phyloP scores from a whole-genome alignment of 331 rosid genomes.

The Arachis monticola region DNA sequence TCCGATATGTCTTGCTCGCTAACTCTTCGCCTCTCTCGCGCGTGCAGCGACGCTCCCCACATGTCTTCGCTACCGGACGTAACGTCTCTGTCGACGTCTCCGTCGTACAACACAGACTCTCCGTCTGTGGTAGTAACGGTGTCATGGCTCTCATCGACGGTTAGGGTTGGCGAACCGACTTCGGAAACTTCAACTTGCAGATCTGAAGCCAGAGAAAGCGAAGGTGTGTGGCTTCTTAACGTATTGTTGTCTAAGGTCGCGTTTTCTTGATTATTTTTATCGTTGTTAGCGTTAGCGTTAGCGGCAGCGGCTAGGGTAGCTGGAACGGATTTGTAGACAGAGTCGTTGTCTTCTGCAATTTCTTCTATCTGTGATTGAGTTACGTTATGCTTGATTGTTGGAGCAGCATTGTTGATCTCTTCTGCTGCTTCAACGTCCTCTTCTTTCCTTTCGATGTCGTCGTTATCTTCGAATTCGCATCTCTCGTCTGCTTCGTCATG shows the following conservation, averaged over 20 bases:
- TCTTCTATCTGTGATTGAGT: constrained; percentile 6
- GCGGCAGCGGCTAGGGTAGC: constrained; percentile 15
- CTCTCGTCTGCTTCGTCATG: constrained; percentile 27
- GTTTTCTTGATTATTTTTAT: constrained; percentile 41
- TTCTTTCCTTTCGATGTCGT: neutral
- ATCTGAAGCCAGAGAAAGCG: constrained; percentile 82
- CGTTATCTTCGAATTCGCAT: neutral
- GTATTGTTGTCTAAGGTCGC: constrained; percentile 24
- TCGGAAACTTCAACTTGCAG: constrained; percentile 95
- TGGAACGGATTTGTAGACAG: constrained; percentile 56
- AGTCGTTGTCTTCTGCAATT: constrained; percentile 39
- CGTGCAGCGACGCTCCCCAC: constrained; percentile 54
- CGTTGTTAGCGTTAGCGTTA: neutral
- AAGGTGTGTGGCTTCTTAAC: constrained; percentile 51
- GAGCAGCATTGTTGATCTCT: neutral
- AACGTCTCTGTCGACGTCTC: constrained; percentile 60
- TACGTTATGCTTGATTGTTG: constrained; percentile 41
- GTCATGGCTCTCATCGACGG: constrained; percentile 57
- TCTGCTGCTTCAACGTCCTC: constrained; percentile 34
- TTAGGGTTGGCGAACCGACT: constrained; percentile 67
- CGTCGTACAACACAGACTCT: constrained; percentile 61
- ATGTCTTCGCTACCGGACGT: constrained; percentile 53
- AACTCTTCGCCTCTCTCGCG: constrained; percentile 34
- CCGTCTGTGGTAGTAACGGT: constrained; percentile 54
- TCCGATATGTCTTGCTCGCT: constrained; percentile 45